phyloP scores from a whole-genome alignment of 192 early-diverging fungal species.

The Endogone sp. region DNA sequence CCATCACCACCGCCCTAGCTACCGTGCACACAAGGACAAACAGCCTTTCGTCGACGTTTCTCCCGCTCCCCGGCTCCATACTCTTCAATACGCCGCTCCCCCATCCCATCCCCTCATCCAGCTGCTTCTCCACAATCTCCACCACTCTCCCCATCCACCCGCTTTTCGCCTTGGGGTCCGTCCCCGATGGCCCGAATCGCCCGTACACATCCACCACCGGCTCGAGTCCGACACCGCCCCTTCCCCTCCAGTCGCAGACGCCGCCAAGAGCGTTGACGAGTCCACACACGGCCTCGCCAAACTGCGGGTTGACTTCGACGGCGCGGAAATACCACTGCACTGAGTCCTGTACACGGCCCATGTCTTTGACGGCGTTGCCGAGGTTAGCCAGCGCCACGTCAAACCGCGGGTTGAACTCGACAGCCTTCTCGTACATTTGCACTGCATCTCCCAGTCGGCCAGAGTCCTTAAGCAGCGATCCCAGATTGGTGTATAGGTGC shows the following conservation, averaged over 20 bases:
- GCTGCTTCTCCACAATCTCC: slow-evolving; percentile 76
- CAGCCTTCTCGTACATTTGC: slow-evolving; percentile 85
- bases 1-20: neutral
- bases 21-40: neutral
- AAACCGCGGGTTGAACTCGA: slow-evolving; percentile 80
- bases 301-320: slow-evolving; percentile 80
- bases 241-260: slow-evolving; percentile 87
- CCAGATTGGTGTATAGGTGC: slow-evolving; percentile 92
- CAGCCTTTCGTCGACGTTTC: neutral
- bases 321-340: slow-evolving; percentile 83
- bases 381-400: slow-evolving; percentile 92
- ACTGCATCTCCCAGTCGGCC: slow-evolving; percentile 83
- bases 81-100: slow-evolving; percentile 49
- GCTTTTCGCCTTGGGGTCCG: slow-evolving; percentile 12
- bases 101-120: slow-evolving; percentile 59
- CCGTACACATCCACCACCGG: slow-evolving; percentile 32
- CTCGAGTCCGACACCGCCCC: slow-evolving; percentile 56
- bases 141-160: slow-evolving; percentile 76
- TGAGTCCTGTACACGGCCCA: slow-evolving; percentile 85
- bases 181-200: slow-evolving; percentile 16
- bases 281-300: slow-evolving; percentile 91
- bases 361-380: slow-evolving; percentile 90
- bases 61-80: neutral
- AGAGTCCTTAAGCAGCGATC: slow-evolving; percentile 86
- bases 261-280: slow-evolving; percentile 83